These are phyloP conservation scores for Podila epigama DNA, from an alignment of 192 early-diverging fungal genomes.

Conservation along the genomic window DNA sequence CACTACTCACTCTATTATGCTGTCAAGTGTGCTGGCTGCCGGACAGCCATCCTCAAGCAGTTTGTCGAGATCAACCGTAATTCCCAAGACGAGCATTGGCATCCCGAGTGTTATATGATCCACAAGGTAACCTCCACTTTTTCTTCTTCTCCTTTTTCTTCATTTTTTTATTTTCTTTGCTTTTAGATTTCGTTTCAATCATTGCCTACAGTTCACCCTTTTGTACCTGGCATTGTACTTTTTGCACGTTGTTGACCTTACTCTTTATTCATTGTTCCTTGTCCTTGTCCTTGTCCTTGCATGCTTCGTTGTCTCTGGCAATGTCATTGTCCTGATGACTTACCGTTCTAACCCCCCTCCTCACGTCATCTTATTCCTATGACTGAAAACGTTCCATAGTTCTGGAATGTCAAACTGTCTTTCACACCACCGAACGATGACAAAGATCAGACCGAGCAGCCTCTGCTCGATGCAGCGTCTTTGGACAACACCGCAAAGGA, in stretches of 20 bases:
- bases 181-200: too few species aligned
- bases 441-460: constrained; percentile 1
- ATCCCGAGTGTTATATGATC: constrained; percentile 99
- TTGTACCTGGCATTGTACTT: too few species aligned
- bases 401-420: constrained; percentile 69
- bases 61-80: constrained; percentile 94
- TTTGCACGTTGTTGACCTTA: too few species aligned
- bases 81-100: constrained; percentile 88
- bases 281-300: too few species aligned
- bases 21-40: constrained; percentile 94
- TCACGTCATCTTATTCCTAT: too few species aligned
- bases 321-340: background rate
- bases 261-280: too few species aligned
- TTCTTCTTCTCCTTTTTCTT: background rate
- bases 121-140: constrained; percentile 75
- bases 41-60: constrained; percentile 93
- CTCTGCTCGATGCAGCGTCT: background rate
- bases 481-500: background rate
- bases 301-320: too few species aligned
- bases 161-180: too few species aligned
- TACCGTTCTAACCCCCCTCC: too few species aligned
- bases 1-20: constrained; percentile 94
- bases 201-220: too few species aligned
- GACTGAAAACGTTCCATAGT: constrained; percentile 50
- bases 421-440: constrained; percentile 29